These are phyloP conservation scores for Volutella citrinella DNA, from an alignment of 2,329 filamentous ascomycete genomes.

Conservation along the genomic window DNA sequence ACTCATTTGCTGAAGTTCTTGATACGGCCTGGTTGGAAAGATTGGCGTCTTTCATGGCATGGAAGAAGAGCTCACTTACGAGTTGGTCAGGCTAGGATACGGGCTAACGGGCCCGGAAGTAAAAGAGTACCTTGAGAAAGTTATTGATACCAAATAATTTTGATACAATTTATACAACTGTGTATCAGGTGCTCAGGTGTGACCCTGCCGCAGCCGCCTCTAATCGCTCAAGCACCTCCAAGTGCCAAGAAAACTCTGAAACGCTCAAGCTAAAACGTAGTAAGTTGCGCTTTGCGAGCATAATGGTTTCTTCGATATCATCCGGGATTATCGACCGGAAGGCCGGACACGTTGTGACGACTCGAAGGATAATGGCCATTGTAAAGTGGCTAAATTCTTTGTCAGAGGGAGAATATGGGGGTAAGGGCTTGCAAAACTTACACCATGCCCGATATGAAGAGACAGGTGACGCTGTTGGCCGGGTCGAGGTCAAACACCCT, in stretches of 20 bases:
- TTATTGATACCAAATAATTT: too few relatives aligned
- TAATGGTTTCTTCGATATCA: slow-evolving; percentile 5
- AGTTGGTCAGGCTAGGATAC: too few relatives aligned
- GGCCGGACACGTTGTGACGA: slow-evolving; percentile 16
- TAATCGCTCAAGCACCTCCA: slow-evolving; percentile 2
- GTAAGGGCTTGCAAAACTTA: too few relatives aligned
- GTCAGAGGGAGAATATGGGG: rapidly evolving
- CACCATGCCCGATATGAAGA: slow-evolving; percentile 30
- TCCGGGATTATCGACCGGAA: not conserved
- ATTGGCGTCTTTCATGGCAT: too few relatives aligned
- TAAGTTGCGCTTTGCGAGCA: slow-evolving; percentile 3
- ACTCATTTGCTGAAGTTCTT: too few relatives aligned
- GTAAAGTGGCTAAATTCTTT: slow-evolving; percentile 1
- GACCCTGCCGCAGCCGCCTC: too few relatives aligned
- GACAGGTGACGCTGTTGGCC: slow-evolving; percentile 23
- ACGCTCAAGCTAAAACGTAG: slow-evolving; percentile 5
- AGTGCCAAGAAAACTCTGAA: slow-evolving; percentile 8
- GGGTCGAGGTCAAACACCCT: slow-evolving; percentile 24
- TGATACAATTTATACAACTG: too few relatives aligned
- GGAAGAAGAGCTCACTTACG: too few relatives aligned
- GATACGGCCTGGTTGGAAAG: too few relatives aligned
- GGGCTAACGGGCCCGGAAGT: too few relatives aligned
- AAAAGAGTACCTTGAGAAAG: too few relatives aligned
- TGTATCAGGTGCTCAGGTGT: too few relatives aligned
- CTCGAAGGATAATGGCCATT: slow-evolving; percentile 24